These are phyloP conservation scores for Diplotaxis tenuifolia DNA, from an alignment of 345 rosid species.

Conservation along the genomic window DNA sequence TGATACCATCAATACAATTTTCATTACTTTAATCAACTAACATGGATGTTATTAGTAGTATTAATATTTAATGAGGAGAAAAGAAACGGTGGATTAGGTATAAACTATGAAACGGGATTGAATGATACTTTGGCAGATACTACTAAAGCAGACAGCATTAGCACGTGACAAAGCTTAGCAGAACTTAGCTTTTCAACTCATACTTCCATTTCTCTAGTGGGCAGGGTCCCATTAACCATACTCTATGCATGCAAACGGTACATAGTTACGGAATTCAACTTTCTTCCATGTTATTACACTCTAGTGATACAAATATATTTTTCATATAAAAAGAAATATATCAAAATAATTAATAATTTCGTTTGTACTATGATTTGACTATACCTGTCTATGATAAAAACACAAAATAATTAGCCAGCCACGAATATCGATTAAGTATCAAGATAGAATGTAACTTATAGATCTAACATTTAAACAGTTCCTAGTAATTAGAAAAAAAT, in stretches of 20 bases:
- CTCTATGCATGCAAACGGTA: neutral
- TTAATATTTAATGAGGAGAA: neutral
- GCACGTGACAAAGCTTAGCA: constrained; percentile 36
- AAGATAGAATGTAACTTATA: neutral
- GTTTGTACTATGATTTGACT: neutral
- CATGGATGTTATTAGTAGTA: constrained; percentile 13
- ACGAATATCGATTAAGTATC: neutral
- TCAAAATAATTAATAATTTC: neutral
- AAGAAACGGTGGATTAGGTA: constrained; percentile 33
- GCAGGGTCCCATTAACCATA: neutral
- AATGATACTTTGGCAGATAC: constrained; percentile 29
- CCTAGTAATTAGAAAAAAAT: neutral
- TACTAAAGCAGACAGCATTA: constrained; percentile 24
- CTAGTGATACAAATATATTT: neutral
- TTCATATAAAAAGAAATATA: neutral
- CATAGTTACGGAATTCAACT: neutral
- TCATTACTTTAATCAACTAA: constrained; percentile 19
- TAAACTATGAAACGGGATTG: constrained; percentile 13
- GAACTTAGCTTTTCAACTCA: constrained; percentile 16
- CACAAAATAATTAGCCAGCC: neutral
- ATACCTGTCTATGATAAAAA: neutral
- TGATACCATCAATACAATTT: neutral
- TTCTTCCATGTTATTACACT: neutral
- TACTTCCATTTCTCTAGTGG: constrained; percentile 26
- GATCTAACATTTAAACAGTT: neutral